Evolutionary conservation across 1,284 basidiomycete species (phyloP).

Genomic region (Tetrapyrgos nigripes): DNA sequence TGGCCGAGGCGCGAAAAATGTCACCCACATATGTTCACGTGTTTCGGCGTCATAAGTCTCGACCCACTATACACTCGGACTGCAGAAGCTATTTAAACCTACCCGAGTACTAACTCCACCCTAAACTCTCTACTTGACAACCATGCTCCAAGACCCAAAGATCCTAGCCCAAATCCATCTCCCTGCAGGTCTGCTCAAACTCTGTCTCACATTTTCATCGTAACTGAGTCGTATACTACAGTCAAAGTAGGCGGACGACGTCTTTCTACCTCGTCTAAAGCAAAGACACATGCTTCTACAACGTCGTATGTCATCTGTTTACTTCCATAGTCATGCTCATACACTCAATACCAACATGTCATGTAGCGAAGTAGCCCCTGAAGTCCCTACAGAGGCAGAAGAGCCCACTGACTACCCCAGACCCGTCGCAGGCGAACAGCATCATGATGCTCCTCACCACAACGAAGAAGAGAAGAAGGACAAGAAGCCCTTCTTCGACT

Average conservation of each 20-base stretch:
- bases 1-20: no score
- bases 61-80: neutral
- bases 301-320: constrained; percentile 31
- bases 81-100: neutral
- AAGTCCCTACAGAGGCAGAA: constrained; percentile 29
- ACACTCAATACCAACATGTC: no score
- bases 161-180: constrained; percentile 39
- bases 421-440: constrained; percentile 53
- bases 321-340: neutral
- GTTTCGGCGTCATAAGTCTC: neutral
- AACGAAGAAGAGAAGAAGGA: constrained; percentile 67
- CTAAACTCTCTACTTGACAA: neutral
- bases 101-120: neutral
- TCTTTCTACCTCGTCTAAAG: constrained; percentile 54
- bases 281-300: constrained; percentile 44
- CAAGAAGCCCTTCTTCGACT: constrained; percentile 50
- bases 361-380: constrained; percentile 33
- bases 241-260: constrained; percentile 73
- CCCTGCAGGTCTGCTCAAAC: constrained; percentile 26
- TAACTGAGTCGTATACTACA: constrained; percentile 25
- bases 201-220: neutral
- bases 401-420: constrained; percentile 65
- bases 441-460: constrained; percentile 47
- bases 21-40: neutral
- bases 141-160: constrained; percentile 8